Evolutionary conservation across 306 rosid genomes (phyloP).

Genomic region (Herpetospermum pedunculosum): DNA sequence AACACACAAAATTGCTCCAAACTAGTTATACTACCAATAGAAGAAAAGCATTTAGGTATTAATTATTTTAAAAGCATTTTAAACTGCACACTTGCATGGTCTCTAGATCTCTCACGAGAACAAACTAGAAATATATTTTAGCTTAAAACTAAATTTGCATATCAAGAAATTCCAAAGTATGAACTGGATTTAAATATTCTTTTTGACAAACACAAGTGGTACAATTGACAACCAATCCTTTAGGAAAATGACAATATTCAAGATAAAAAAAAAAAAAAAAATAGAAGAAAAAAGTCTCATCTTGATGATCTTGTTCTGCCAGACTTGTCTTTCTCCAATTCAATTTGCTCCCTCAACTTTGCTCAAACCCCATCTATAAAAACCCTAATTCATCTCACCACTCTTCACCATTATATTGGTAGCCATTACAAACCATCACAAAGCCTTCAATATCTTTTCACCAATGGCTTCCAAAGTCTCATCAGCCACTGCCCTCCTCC

Average conservation of each 20-base stretch:
- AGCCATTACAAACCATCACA: neutral
- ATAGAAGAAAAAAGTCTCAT: neutral
- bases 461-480: slow-evolving; percentile 52
- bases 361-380: slow-evolving; percentile 35
- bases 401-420: slow-evolving; percentile 8
- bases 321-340: neutral
- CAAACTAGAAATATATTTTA: neutral
- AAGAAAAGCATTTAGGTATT: too few species aligned
- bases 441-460: neutral
- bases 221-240: neutral
- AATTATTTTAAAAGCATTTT: too few species aligned
- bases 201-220: neutral
- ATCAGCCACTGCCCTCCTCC: slow-evolving; percentile 27
- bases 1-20: too few species aligned
- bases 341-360: too few species aligned
- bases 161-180: neutral
- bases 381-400: neutral
- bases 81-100: neutral
- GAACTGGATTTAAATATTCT: neutral
- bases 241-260: neutral
- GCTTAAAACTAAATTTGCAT: neutral
- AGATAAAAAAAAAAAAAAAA: too few species aligned
- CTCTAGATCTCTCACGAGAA: neutral
- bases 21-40: too few species aligned
- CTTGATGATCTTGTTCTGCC: neutral